These are phyloP conservation scores for Echria macrotheca DNA, from an alignment of 495 filamentous ascomycete genomes.

Conservation along the genomic window DNA sequence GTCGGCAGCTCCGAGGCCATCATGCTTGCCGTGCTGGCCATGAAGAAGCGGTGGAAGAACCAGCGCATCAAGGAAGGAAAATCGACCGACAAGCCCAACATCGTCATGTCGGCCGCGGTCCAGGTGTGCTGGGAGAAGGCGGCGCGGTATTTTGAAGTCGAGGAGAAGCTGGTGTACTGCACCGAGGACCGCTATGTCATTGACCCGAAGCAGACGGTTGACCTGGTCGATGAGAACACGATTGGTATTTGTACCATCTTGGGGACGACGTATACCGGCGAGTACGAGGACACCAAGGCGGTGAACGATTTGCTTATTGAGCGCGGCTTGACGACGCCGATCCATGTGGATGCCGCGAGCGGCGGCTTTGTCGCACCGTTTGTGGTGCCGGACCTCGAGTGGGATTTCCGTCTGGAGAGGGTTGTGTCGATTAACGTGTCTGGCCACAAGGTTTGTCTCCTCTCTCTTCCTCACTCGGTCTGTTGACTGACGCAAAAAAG, in stretches of 20 bases:
- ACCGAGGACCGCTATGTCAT: slow-evolving; percentile 76
- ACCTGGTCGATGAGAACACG: slow-evolving; percentile 89
- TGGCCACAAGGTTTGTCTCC: slow-evolving; percentile 69
- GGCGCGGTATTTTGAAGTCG: slow-evolving; percentile 88
- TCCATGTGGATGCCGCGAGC: slow-evolving; percentile 86
- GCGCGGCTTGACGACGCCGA: slow-evolving; percentile 67
- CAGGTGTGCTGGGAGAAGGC: slow-evolving; percentile 98
- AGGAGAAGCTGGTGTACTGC: slow-evolving; percentile 85
- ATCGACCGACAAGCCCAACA: slow-evolving; percentile 69
- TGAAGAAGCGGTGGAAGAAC: slow-evolving; percentile 95
- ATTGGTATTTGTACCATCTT: slow-evolving; percentile 89
- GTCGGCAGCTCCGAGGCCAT: slow-evolving; percentile 86
- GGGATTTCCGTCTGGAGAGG: slow-evolving; percentile 83
- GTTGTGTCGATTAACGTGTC: slow-evolving; percentile 91
- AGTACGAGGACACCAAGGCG: slow-evolving; percentile 87
- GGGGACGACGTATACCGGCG: slow-evolving; percentile 90
- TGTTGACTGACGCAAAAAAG: too few species aligned
- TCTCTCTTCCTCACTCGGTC: too few species aligned
- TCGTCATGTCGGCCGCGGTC: slow-evolving; percentile 87
- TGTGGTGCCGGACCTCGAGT: slow-evolving; percentile 69
- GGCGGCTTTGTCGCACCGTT: slow-evolving; percentile 91
- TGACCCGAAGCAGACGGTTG: slow-evolving; percentile 75
- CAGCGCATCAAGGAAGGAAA: slow-evolving; percentile 72
- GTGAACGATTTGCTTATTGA: slow-evolving; percentile 78
- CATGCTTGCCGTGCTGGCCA: slow-evolving; percentile 82